Percentiles rank a stretch among this genome's conserved stretches.
Conservation (phyloP, 441 rosid genomes). For the Populus hybrid region DNA sequence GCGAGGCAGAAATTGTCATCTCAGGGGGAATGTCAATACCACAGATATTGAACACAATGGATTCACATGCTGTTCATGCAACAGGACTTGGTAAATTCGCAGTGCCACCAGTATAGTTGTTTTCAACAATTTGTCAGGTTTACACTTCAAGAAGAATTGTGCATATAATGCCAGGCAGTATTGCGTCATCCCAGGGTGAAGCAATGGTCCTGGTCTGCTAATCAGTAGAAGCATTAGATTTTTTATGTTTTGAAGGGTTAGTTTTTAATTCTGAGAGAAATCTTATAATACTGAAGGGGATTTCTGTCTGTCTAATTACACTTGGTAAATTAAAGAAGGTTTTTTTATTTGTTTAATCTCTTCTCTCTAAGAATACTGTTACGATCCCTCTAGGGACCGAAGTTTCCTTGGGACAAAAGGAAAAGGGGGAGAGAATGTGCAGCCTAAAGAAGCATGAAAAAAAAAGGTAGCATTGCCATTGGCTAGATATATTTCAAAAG, state of each 20-base stretch:
- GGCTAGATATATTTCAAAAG: background rate
- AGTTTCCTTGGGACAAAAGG: no score
- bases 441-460: no score
- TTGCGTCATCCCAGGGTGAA: background rate
- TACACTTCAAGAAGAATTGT: no score
- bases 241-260: no score
- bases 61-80: constrained; percentile 24
- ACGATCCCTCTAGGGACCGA: no score
- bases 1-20: constrained; percentile 60
- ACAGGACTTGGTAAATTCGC: background rate
- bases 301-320: no score
- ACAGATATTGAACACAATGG: constrained; percentile 68
- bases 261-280: no score
- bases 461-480: no score
- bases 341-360: no score
- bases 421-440: no score
- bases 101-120: background rate
- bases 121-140: background rate
- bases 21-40: constrained; percentile 99
- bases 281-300: no score
- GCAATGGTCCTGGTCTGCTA: background rate
- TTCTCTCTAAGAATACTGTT: no score
- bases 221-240: background rate
- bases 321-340: background rate
- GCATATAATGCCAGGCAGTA: background rate